Evolutionary conservation across 164 flowering plant species (phyloP).

Genomic region (Vitis cinerea): DNA sequence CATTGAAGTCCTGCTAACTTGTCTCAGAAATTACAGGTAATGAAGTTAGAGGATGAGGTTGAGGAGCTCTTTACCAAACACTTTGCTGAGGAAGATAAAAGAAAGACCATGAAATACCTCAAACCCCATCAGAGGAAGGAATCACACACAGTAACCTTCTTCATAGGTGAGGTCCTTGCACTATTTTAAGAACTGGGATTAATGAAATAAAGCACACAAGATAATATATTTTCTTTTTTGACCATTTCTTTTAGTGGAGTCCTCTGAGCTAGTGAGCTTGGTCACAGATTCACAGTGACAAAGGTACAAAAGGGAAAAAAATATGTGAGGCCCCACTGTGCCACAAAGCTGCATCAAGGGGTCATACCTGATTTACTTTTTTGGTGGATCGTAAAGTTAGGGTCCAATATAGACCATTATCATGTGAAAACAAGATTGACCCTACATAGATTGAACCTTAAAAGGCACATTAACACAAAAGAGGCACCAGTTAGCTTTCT

Average conservation of each 20-base stretch:
- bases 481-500: conserved; percentile 9
- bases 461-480: conserved; percentile 6
- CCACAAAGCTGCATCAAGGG: conserved; percentile 21
- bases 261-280: conserved; percentile 4
- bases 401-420: conserved; percentile 11
- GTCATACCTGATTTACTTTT: conserved; percentile 22
- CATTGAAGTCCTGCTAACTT: conserved; percentile 14
- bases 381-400: conserved; percentile 36
- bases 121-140: conserved; percentile 77
- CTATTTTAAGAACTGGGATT: background rate
- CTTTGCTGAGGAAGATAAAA: conserved; percentile 68
- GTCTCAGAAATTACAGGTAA: conserved; percentile 46
- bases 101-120: conserved; percentile 89
- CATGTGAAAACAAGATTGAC: conserved; percentile 13
- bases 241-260: conserved; percentile 11
- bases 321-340: conserved; percentile 18
- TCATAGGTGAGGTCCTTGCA: conserved; percentile 59
- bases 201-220: background rate
- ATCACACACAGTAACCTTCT: conserved; percentile 86
- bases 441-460: conserved; percentile 15
- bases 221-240: background rate
- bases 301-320: background rate
- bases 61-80: conserved; percentile 79
- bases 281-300: conserved; percentile 6
- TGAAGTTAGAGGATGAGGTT: conserved; percentile 78